These are phyloP conservation scores for Thraustotheca clavata DNA, from an alignment of 352 stramenopile genomes.

Conservation along the genomic window DNA sequence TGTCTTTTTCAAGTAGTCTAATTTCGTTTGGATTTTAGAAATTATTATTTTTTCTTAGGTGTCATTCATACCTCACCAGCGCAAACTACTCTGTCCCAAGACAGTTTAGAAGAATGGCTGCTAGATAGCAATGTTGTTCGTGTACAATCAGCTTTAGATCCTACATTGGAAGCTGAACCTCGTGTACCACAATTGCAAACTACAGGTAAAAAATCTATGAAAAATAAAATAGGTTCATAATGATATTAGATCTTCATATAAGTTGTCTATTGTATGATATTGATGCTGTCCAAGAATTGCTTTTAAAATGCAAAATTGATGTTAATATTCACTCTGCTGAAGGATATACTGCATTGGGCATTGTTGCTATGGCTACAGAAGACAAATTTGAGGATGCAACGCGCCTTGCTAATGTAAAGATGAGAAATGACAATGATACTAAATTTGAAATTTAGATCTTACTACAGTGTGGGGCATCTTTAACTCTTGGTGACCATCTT, in stretches of 20 bases:
- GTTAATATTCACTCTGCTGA: background rate
- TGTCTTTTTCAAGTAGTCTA: slow-evolving; percentile 13
- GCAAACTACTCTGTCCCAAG: too few species aligned
- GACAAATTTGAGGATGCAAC: background rate
- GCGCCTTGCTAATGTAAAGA: background rate
- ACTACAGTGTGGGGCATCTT: slow-evolving; percentile 5
- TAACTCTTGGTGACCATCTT: background rate
- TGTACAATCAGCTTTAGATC: too few species aligned
- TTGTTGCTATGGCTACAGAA: background rate
- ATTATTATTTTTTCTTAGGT: background rate
- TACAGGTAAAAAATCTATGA: background rate
- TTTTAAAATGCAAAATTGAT: background rate
- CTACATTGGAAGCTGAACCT: background rate
- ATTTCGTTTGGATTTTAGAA: background rate
- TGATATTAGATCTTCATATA: background rate
- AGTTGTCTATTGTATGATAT: background rate
- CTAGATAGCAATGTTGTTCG: slow-evolving; percentile 1
- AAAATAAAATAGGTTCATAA: background rate
- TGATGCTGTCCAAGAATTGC: background rate
- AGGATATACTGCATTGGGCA: background rate
- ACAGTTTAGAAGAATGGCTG: too few species aligned
- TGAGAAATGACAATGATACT: background rate
- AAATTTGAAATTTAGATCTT: background rate
- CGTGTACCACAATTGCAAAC: background rate
- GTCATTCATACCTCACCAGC: background rate